phyloP scores from a whole-genome alignment of 2,329 filamentous ascomycete genomes.

The Dissoconium aciculare region DNA sequence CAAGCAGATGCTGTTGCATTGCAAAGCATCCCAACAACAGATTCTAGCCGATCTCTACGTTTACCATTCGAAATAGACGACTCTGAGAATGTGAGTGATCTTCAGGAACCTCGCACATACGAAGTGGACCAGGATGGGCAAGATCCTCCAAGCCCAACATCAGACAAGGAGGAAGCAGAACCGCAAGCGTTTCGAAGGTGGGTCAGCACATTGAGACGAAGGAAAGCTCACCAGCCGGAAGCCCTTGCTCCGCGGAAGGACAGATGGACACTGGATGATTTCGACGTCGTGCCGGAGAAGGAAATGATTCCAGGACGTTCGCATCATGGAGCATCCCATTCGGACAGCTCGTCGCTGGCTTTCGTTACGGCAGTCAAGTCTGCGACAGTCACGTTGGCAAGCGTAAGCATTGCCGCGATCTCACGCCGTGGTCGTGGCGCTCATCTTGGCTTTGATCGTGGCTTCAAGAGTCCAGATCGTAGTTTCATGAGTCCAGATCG shows the following conservation, averaged over 20 bases:
- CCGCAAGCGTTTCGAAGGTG: constrained; percentile 53
- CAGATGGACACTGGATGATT: constrained; percentile 25
- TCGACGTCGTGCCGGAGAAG: constrained; percentile 11
- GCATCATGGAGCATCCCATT: constrained; percentile 31
- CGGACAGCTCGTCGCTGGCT: constrained; percentile 59
- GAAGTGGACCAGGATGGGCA: constrained; percentile 1
- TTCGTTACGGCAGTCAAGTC: constrained; percentile 73
- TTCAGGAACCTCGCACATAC: neutral
- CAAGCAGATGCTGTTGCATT: no score
- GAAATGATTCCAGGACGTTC: constrained; percentile 6
- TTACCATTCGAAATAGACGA: constrained; percentile 2
- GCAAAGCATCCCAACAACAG: neutral
- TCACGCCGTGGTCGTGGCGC: constrained; percentile 47
- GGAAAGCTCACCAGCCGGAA: constrained; percentile 33
- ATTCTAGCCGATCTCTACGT: no score
- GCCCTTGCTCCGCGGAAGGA: constrained; percentile 23
- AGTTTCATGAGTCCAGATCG: constrained; percentile 44
- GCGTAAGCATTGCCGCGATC: constrained; percentile 51
- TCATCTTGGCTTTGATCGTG: no score
- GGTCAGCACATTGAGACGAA: constrained; percentile 54
- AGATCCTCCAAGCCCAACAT: constrained; percentile 1
- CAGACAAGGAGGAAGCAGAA: constrained; percentile 1
- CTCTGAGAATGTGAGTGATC: neutral
- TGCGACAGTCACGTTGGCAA: constrained; percentile 61
- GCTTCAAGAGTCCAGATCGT: no score